Evolutionary conservation across 2,329 filamentous ascomycete genomes (phyloP), one percentile per base, ranked within the genome.

Genomic region (Cladosporium phlei): DNA sequence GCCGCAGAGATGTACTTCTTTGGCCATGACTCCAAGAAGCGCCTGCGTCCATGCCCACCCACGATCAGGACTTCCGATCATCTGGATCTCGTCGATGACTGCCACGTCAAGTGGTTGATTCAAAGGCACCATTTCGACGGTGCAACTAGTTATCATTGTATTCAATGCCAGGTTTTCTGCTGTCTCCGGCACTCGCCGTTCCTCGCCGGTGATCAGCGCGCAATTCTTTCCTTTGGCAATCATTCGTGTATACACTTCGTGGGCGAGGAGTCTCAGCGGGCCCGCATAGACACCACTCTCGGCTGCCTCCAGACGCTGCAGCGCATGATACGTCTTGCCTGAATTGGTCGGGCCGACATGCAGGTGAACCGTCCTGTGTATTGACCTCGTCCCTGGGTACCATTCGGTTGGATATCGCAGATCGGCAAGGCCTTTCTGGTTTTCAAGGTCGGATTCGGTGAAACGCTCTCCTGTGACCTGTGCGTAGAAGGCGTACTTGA

Each of bases 281-380:
- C 94, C 93, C 3, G 91, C 88, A 63, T 97, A 98, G 39, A 95
- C 82, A 29, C 93, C 93, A 7, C 74, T 77, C 22, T 82, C 76
- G 2, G 85, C 83, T 39, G 79, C 74, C 63, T 96, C 88, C 9
- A 98, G 75, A 10, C 85, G 82, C 67, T 95, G 84, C 53, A 98
- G 70, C 1, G 93, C 94, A 62, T 89, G 85, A 63, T 97, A 98
- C 0, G 94, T 98, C 73, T 98, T 98, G 48, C 93, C 93, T 1
- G 93, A 97, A 66, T 98, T 98, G 2, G 93, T 98, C 1, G 93
- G 93, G 0, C 93, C 93, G 39, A 98, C 89, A 59, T 98, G 93
- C 16, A 98, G 73, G 69, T 97, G 88, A 30, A 98, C 78, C 0
- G 81, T 91, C 34, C 93, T 78, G 59, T 90, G 86, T 57, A 93